These are phyloP conservation scores for Ogataea henricii DNA, from an alignment of 805 yeast species.

Conservation along the genomic window DNA sequence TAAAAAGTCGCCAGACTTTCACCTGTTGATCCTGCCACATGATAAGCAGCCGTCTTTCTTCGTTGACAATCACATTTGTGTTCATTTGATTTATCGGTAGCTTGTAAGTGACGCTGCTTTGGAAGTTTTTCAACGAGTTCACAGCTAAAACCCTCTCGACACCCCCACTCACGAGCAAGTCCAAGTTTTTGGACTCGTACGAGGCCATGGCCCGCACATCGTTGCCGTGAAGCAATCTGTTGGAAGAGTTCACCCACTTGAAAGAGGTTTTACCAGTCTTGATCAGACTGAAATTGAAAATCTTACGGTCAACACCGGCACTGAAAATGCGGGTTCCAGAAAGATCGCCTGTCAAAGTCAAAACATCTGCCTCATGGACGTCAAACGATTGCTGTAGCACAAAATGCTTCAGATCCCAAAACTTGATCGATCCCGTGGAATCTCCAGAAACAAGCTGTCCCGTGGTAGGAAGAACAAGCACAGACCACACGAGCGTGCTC, in stretches of 20 bases:
- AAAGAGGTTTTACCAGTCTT: conserved; percentile 36
- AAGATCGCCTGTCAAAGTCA: conserved; percentile 65
- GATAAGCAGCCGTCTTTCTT: conserved; percentile 52
- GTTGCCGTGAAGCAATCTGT: conserved; percentile 80
- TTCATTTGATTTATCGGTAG: conserved; percentile 48
- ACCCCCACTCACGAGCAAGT: conserved; percentile 79
- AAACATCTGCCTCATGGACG: conserved; percentile 88
- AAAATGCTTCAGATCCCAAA: conserved; percentile 84
- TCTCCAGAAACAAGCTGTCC: conserved; percentile 92
- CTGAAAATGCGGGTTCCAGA: conserved; percentile 69
- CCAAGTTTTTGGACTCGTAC: conserved; percentile 67
- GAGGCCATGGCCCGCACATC: conserved; percentile 79
- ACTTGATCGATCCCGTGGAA: conserved; percentile 89
- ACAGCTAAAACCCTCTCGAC: conserved; percentile 71
- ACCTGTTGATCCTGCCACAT: conserved; percentile 84
- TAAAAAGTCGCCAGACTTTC: conserved; percentile 70
- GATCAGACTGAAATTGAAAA: conserved; percentile 66
- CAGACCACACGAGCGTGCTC: conserved; percentile 90
- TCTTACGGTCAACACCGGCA: conserved; percentile 93
- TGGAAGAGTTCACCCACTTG: conserved; percentile 77
- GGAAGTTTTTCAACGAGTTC: conserved; percentile 66
- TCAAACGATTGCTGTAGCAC: conserved; percentile 79
- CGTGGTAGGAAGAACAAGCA: conserved; percentile 59
- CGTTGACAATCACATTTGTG: conserved; percentile 40
- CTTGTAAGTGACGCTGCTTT: conserved; percentile 70